Evolutionary conservation across 202 grass and related monocot genomes (phyloP).

Genomic region (Digitaria exilis): DNA sequence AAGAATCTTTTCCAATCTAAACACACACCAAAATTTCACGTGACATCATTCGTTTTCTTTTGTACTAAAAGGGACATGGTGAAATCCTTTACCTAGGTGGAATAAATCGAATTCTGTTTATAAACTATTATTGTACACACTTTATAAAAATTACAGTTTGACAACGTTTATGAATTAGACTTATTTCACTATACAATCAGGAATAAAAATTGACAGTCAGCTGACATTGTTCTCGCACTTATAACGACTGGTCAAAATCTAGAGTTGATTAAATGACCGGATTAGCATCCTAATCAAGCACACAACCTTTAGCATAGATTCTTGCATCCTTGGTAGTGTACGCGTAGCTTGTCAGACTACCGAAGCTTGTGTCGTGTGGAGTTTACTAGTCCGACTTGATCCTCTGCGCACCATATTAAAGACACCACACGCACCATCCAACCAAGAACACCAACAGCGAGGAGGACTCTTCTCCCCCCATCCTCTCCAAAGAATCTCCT

Average conservation of each 20-base stretch:
- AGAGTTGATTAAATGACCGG: neutral
- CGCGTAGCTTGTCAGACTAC: neutral
- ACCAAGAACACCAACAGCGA: neutral
- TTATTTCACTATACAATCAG: neutral
- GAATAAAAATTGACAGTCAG: neutral
- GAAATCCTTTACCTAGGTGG: no score
- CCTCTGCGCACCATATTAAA: neutral
- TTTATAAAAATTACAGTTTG: neutral
- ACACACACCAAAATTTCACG: no score
- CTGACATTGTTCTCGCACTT: neutral
- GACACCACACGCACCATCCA: neutral
- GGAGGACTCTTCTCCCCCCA: neutral
- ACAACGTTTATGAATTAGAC: neutral
- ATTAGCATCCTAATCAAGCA: neutral
- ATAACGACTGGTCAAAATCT: neutral
- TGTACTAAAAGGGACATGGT: no score
- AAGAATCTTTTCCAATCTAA: no score
- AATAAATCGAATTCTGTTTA: no score
- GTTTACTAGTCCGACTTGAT: slow-evolving; percentile 3
- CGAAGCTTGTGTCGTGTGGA: neutral
- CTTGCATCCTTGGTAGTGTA: neutral
- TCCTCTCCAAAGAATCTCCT: neutral
- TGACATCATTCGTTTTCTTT: no score
- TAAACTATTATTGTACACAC: no score
- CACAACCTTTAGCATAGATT: neutral